Percentiles rank a stretch among this genome's conserved stretches.
These are phyloP conservation scores for Hemisphaericaspora xylofermentans DNA, from an alignment of 1,139 yeast genomes.

Conservation along the genomic window DNA sequence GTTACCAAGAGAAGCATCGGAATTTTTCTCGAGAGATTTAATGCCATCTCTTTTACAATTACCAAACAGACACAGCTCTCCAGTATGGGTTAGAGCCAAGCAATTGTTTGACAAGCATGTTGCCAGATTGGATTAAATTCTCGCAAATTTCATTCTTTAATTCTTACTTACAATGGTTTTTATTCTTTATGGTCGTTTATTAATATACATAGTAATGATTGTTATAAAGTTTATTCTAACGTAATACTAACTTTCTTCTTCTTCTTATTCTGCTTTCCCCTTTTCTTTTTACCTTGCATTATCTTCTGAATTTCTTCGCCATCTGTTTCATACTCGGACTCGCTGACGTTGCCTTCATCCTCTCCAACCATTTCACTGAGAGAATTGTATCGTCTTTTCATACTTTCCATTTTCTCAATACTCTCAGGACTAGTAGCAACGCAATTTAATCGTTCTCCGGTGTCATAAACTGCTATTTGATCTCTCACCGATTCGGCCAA, in stretches of 20 bases:
- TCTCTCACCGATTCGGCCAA: constrained; percentile 50
- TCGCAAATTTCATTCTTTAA: background rate
- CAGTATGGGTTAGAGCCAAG: constrained; percentile 91
- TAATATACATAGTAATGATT: background rate
- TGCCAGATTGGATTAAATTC: constrained; percentile 43
- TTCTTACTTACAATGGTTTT: constrained; percentile 4
- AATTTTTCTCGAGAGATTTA: constrained; percentile 80
- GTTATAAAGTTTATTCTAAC: constrained; percentile 37
- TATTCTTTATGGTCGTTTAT: constrained; percentile 2
- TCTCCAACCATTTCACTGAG: constrained; percentile 27
- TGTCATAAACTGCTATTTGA: constrained; percentile 85
- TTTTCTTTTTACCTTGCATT: constrained; percentile 42
- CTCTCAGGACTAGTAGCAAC: constrained; percentile 74
- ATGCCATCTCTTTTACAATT: constrained; percentile 84
- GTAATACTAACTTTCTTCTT: constrained; percentile 52
- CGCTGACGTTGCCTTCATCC: constrained; percentile 37
- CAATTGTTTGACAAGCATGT: constrained; percentile 81
- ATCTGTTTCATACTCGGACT: constrained; percentile 67
- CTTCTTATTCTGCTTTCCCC: constrained; percentile 40
- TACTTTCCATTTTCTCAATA: constrained; percentile 69
- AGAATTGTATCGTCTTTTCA: constrained; percentile 62
- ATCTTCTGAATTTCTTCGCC: constrained; percentile 53
- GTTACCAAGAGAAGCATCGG: constrained; percentile 96
- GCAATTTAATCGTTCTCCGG: constrained; percentile 93
- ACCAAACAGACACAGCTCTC: constrained; percentile 76